Evolutionary conservation across 2,329 filamentous ascomycete species (phyloP).

Genomic region (Aspergillus niger): DNA sequence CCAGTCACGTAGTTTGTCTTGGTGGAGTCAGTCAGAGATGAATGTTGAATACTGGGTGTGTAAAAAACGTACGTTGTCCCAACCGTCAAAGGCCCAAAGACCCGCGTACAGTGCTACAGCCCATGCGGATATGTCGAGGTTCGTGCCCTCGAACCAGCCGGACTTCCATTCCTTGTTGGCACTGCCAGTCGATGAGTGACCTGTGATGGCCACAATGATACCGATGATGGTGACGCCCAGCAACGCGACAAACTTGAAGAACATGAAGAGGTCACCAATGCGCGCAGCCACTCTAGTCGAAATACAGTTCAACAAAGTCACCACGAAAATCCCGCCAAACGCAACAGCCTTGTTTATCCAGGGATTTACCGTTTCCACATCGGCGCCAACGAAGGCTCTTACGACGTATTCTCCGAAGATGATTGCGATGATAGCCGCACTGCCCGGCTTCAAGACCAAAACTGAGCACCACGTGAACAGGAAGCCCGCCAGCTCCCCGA

Average conservation of each 20-base stretch:
- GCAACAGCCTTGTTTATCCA: constrained; percentile 93
- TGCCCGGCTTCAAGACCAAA: constrained; percentile 88
- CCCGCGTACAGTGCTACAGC: constrained; percentile 93
- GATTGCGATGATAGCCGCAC: constrained; percentile 90
- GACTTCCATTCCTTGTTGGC: constrained; percentile 85
- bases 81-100: constrained; percentile 97
- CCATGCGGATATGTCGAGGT: constrained; percentile 77
- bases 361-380: constrained; percentile 74
- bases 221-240: constrained; percentile 84
- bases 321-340: constrained; percentile 69
- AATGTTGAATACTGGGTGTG: background rate
- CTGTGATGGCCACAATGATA: constrained; percentile 84
- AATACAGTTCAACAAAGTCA: constrained; percentile 85
- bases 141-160: constrained; percentile 87
- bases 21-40: background rate
- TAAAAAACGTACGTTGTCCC: constrained; percentile 79
- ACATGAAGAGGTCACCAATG: constrained; percentile 91
- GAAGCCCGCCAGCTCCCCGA: constrained; percentile 89
- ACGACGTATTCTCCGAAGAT: constrained; percentile 99
- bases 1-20: constrained; percentile 97
- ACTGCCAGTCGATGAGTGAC: constrained; percentile 73
- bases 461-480: constrained; percentile 97
- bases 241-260: constrained; percentile 91
- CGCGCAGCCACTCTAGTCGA: constrained; percentile 86
- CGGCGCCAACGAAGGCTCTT: constrained; percentile 80